phyloP scores from a whole-genome alignment of 805 yeast genomes.

The Metschnikowia shivogae region DNA sequence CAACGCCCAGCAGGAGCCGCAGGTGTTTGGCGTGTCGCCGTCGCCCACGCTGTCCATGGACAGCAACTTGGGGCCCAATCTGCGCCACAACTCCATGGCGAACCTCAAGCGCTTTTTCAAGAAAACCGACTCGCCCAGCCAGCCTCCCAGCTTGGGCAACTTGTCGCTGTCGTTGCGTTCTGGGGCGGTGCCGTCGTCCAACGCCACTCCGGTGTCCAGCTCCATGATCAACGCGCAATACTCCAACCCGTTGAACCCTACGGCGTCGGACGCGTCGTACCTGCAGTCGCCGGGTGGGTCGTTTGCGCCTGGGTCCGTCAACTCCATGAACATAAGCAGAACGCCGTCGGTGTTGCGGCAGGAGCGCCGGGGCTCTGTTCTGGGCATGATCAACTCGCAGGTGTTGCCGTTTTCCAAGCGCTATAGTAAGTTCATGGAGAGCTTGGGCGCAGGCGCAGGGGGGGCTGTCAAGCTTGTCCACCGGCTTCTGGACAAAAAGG shows the following conservation, averaged over 20 bases:
- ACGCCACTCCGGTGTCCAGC: conserved; percentile 20
- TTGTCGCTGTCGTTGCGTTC: conserved; percentile 24
- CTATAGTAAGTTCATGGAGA: conserved; percentile 79
- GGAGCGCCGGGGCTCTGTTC: conserved; percentile 37
- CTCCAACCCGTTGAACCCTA: conserved; percentile 33
- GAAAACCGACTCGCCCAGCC: conserved; percentile 27
- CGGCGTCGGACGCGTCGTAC: conserved; percentile 31
- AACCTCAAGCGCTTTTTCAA: conserved; percentile 72
- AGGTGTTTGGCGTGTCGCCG: conserved; percentile 25
- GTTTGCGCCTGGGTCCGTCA: conserved; percentile 17
- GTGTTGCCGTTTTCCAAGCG: conserved; percentile 63
- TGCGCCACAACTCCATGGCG: conserved; percentile 76
- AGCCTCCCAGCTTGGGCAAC: conserved; percentile 19
- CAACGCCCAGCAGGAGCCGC: conserved; percentile 20
- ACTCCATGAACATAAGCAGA: conserved; percentile 22
- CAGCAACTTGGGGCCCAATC: conserved; percentile 19
- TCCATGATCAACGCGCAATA: conserved; percentile 20
- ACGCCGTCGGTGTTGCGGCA: conserved; percentile 29
- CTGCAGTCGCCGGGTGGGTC: conserved; percentile 30
- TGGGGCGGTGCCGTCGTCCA: conserved; percentile 9
- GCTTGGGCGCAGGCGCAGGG: conserved; percentile 93
- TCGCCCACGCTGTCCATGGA: conserved; percentile 36
- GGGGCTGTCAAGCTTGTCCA: conserved; percentile 79
- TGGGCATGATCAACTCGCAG: conserved; percentile 25
- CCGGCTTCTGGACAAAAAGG: conserved; percentile 59